phyloP scores from a whole-genome alignment of 2,329 filamentous ascomycete genomes.

The Fusarium euwallaceae region DNA sequence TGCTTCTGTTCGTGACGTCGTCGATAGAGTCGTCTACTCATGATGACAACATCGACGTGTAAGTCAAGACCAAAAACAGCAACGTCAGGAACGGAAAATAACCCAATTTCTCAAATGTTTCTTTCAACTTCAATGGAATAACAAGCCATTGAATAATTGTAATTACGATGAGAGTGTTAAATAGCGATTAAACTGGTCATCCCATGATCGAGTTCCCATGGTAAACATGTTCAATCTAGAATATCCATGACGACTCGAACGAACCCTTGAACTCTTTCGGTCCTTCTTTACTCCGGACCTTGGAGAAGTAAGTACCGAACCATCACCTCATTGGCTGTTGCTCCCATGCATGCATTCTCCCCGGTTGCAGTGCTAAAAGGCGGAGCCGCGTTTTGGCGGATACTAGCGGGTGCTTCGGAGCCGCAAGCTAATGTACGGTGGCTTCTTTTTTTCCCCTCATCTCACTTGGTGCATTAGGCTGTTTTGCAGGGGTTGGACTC shows the following conservation, averaged over 20 bases:
- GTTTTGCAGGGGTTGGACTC: not conserved
- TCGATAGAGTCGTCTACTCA: constrained; percentile 38
- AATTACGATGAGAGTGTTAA: constrained; percentile 17
- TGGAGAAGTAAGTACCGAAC: constrained; percentile 9
- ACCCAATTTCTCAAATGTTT: constrained; percentile 2
- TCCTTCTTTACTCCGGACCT: constrained; percentile 20
- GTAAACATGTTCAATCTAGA: constrained; percentile 10
- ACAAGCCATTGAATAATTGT: not conserved
- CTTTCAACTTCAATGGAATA: not conserved
- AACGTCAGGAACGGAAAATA: constrained; percentile 16
- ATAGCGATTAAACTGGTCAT: constrained; percentile 19
- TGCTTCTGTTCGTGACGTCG: constrained; percentile 34
- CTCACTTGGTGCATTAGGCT: constrained; percentile 10
- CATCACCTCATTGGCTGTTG: constrained; percentile 1
- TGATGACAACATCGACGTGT: constrained; percentile 42
- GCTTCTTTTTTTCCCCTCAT: constrained; percentile 36
- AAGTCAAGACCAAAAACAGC: constrained; percentile 25
- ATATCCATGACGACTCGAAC: constrained; percentile 34
- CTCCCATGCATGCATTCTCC: not conserved
- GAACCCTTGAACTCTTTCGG: not conserved
- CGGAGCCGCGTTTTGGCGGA: constrained; percentile 47
- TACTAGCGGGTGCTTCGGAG: constrained; percentile 38
- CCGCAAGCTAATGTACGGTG: constrained; percentile 34
- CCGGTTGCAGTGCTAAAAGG: constrained; percentile 30
- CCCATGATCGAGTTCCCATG: constrained; percentile 12